These are phyloP conservation scores for Saposhnikovia divaricata DNA, from an alignment of 129 eudicot species.

Conservation along the genomic window DNA sequence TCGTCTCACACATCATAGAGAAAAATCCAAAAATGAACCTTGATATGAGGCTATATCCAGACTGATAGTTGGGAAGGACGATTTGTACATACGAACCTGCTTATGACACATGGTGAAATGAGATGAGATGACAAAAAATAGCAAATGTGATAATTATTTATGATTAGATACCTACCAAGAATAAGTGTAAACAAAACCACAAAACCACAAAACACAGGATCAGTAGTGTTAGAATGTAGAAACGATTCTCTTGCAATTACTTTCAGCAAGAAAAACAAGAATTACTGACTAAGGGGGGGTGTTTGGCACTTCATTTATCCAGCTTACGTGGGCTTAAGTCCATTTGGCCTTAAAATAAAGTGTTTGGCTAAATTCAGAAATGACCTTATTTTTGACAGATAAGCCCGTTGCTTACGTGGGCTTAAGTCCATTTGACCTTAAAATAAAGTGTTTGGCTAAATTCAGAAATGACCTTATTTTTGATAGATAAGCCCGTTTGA, in stretches of 20 bases:
- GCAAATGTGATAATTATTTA: background rate
- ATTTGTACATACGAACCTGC: slow-evolving; percentile 54
- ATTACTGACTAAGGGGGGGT: background rate
- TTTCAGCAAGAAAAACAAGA: background rate
- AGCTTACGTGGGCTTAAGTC: too few relatives aligned
- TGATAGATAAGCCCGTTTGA: too few relatives aligned
- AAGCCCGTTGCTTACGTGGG: too few relatives aligned
- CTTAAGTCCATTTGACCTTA: too few relatives aligned
- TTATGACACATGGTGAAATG: slow-evolving; percentile 15
- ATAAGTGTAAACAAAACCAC: background rate
- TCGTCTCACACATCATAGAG: background rate
- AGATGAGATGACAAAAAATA: background rate
- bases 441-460: too few relatives aligned
- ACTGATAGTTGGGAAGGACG: slow-evolving; percentile 87
- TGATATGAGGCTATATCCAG: slow-evolving; percentile 93
- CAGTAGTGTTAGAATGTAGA: background rate
- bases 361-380: too few relatives aligned
- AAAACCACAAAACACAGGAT: too few relatives aligned
- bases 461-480: too few relatives aligned
- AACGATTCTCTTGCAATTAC: background rate
- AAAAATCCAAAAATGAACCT: slow-evolving; percentile 33
- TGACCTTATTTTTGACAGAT: too few relatives aligned
- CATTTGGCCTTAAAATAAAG: too few relatives aligned
- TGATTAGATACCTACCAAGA: background rate
- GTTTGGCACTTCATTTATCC: too few relatives aligned